Conservation (phyloP, 2,329 filamentous ascomycete genomes). For the Colletotrichum camelliae region DNA sequence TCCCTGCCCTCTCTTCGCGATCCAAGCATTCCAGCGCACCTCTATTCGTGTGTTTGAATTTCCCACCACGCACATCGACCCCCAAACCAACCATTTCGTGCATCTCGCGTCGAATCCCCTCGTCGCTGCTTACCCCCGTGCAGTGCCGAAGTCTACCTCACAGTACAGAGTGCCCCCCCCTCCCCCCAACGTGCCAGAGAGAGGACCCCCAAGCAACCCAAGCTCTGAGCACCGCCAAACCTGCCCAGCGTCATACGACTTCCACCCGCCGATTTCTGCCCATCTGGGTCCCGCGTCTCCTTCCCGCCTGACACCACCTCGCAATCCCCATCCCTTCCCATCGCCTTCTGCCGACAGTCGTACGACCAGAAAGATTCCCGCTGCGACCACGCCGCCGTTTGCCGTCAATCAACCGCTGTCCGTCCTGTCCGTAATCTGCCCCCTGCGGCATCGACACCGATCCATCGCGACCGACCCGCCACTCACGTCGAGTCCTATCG, state of each 20-base stretch:
- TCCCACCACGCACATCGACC: neutral
- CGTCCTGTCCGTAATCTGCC: neutral
- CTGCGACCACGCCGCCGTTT: conserved; percentile 11
- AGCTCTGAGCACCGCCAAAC: conserved; percentile 1
- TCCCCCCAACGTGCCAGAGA: neutral
- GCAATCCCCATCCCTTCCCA: conserved; percentile 4
- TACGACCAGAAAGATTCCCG: neutral
- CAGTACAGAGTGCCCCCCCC: neutral
- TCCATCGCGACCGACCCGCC: conserved; percentile 10
- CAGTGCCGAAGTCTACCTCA: neutral
- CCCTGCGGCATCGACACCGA: neutral
- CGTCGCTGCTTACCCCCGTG: neutral
- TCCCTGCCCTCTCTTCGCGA: neutral
- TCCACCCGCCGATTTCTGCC: neutral
- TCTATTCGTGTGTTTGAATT: neutral
- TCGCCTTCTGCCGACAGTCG: conserved; percentile 16
- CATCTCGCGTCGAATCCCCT: neutral
- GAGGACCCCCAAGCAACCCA: neutral
- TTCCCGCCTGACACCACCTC: conserved; percentile 9
- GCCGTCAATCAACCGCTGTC: conserved; percentile 1
- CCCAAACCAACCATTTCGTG: neutral
- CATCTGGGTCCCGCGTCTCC: conserved; percentile 10
- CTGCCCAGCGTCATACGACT: conserved; percentile 20
- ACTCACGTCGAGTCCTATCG: conserved; percentile 4
- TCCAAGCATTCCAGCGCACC: neutral